Evolutionary conservation across 2,329 filamentous ascomycete genomes (phyloP).

Genomic region (Trichoderma aggressivum): DNA sequence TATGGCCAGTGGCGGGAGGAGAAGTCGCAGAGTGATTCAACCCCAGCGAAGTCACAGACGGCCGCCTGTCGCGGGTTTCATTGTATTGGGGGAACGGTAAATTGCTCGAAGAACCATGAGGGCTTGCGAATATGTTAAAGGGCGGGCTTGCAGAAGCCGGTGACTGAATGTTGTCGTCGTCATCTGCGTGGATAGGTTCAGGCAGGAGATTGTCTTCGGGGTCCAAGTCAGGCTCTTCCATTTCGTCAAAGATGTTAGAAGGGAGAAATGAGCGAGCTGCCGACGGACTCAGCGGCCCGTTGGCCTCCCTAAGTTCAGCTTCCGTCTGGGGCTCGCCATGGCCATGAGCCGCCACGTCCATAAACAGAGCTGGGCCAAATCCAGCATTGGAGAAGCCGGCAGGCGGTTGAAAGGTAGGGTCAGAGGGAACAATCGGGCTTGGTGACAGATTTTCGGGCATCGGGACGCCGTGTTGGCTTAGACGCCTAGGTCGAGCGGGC

Average conservation of each 20-base stretch:
- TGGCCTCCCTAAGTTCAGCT: slow-evolving; percentile 58
- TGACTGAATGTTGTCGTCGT: slow-evolving; percentile 54
- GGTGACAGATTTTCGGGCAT: slow-evolving; percentile 43
- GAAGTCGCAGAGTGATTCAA: slow-evolving; percentile 40
- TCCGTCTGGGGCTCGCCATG: slow-evolving; percentile 51
- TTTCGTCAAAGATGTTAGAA: slow-evolving; percentile 61
- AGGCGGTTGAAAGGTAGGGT: slow-evolving; percentile 47
- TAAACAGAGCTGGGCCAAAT: slow-evolving; percentile 53
- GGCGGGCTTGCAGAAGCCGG: slow-evolving; percentile 58
- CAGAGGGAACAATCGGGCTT: slow-evolving; percentile 35
- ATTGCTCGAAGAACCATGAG: slow-evolving; percentile 58
- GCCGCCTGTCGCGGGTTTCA: slow-evolving; percentile 45
- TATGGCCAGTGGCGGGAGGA: slow-evolving; percentile 31
- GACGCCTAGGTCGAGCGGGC: slow-evolving; percentile 44
- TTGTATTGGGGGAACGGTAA: slow-evolving; percentile 51
- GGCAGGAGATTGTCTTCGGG: slow-evolving; percentile 31
- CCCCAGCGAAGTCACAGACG: slow-evolving; percentile 30
- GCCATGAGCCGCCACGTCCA: slow-evolving; percentile 44
- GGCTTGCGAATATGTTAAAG: slow-evolving; percentile 57
- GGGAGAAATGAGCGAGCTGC: slow-evolving; percentile 67
- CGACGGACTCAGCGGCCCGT: slow-evolving; percentile 72
- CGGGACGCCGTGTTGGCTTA: slow-evolving; percentile 48
- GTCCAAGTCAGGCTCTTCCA: slow-evolving; percentile 57
- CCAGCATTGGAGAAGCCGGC: slow-evolving; percentile 53
- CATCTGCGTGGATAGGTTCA: slow-evolving; percentile 30